Evolutionary conservation across 345 rosid species (phyloP), one percentile per base, ranked within the genome.

Genomic region (Kernera saxatilis): DNA sequence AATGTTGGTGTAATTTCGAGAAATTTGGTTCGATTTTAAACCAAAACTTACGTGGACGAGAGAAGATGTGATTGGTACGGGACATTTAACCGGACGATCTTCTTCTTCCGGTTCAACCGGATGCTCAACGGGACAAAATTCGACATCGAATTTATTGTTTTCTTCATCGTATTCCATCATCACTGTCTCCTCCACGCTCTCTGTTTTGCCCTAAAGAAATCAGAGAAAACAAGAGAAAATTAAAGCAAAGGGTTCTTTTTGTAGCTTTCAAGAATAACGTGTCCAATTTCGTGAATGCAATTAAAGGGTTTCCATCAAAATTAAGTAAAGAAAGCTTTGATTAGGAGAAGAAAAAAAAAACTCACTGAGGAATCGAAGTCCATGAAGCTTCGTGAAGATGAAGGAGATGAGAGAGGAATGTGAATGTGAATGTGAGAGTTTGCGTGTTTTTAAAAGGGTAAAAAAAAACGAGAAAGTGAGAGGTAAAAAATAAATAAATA

Each of bases 21-120:
- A n/a, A 33, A 21, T 15, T 9, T 19, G 26, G 32, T 10, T 7
- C 19, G 8, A n/a, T 11, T 41, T 13, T 5, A 27, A 53, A 33
- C 23, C 1, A 11, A 8, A 33, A 23, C 86, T 49, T 86, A 90
- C 98, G 56, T 83, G 77, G 57, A 79, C 74, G 48, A 81, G 75
- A 54, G 93, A 83, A 67, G 98, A 78, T 49, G 80, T 41, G 54
- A 84, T 26, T 22, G 87, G 84, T 72, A 90, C 83, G 3, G 98
- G 98, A 71, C 97, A 93, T 77, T 84, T 84, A 35, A 93, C 88
- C 23, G 98, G 97, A 22, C 82, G 91, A 64, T 93, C 98, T 84
- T 93, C 96, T 57, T 88, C 96, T 53, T 70, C 82, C 4, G 98
- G 98, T 82, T 93, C 98, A 75, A 83, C 23, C 21, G 97, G 98